These are phyloP conservation scores for Zea mays DNA, from an alignment of 176 grass and related monocot genomes.

Conservation along the genomic window Zm-B73-REFERENCE-NAM-5.0 NC_050102.1:171293501-171294000, in stretches of 20 bases:
- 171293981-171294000: too few relatives aligned
- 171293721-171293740: constrained; percentile 22
- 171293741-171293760: constrained; percentile 16
- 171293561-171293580: background rate
- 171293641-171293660: background rate
- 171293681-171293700: constrained; percentile 5
- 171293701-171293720: background rate
- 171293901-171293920: constrained; percentile 63
- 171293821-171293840: constrained; percentile 13
- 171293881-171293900: constrained; percentile 52
- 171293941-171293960: too few relatives aligned
- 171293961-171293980: too few relatives aligned
- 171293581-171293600: background rate
- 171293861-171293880: constrained; percentile 39
- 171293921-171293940: constrained; percentile 32
- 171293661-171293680: background rate
- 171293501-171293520: background rate
- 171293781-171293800: constrained; percentile 38
- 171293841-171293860: constrained; percentile 32
- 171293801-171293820: constrained; percentile 39
- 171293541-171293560: background rate
- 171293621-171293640: background rate
- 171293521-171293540: background rate
- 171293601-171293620: background rate
- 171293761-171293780: constrained; percentile 23